Evolutionary conservation across 306 rosid species (phyloP), one percentile per base, ranked within the genome.

Genomic region (Adenanthera pavonina): DNA sequence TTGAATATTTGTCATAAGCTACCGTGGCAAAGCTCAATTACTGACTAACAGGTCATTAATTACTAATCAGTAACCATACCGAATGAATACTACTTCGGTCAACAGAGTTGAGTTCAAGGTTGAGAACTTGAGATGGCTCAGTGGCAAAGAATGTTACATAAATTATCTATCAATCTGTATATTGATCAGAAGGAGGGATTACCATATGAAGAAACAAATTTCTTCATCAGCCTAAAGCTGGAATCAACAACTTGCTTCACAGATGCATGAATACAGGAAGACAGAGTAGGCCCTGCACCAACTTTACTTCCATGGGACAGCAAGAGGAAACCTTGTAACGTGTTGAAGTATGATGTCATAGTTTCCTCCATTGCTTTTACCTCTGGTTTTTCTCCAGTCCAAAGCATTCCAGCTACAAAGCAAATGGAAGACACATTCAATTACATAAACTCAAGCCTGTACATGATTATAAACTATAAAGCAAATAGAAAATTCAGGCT

Each of bases 391-490:
- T 89, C 93, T 81, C 96, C 98, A 13, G 84, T 86, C 99, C 98
- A 96, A 73, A 96, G 91, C 97, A 96, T 89, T 84, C 99, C 99
- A 78, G 82, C 99, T 96, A 80, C 86, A 86, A 8, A 77, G 80
- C 30, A 68, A 68, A 79, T 38, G 61, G 13, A 78, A 62, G 33
- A 69, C 62, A 62, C 40, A 69, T 62, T 53, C 33, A 67, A 51
- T 52, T 30, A 82, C 81, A 72, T 14, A 51, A 62, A 52, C 69
- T 25, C 43, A 46, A 52, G 72, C 67, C 46, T 34, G 17, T 51
- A 35, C 8, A 51, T 17, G 8, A 20, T 6, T 30, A 53, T 53
- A 34, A 65, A 60, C 67, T 20, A 33, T 5, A 60, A 4, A 35
- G 16, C 72, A 83, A 43, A 71, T 14, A 12, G 19, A 52, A 53